Evolutionary conservation across 495 filamentous ascomycete species (phyloP).

Genomic region (Penicillium robsamsonii): DNA sequence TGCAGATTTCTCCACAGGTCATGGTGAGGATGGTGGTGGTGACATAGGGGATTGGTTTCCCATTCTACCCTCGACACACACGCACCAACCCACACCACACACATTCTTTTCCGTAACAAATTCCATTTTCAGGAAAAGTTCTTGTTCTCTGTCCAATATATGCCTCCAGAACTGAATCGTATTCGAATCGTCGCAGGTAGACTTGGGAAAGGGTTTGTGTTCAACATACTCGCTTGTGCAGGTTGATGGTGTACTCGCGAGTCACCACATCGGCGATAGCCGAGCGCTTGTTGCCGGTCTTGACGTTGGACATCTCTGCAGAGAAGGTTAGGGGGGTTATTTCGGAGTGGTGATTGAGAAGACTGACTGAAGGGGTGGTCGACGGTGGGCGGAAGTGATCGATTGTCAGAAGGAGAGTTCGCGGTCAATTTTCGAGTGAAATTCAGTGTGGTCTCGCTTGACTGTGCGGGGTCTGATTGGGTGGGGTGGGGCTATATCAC

Average conservation of each 20-base stretch:
- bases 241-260: conserved; percentile 99
- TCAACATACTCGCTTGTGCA: conserved; percentile 97
- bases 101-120: conserved; percentile 22
- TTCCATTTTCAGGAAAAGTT: conserved; percentile 25
- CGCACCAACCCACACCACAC: conserved; percentile 14
- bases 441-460: conserved; percentile 51
- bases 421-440: conserved; percentile 35
- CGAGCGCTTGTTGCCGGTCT: conserved; percentile 76
- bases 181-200: conserved; percentile 25
- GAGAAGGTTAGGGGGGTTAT: conserved; percentile 18
- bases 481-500: neutral
- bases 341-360: neutral
- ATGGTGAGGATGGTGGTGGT: conserved; percentile 10
- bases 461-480: conserved; percentile 29
- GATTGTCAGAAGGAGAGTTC: conserved; percentile 34
- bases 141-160: conserved; percentile 34
- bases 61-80: conserved; percentile 11
- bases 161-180: conserved; percentile 27
- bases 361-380: conserved; percentile 46
- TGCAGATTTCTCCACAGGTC: conserved; percentile 13
- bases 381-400: conserved; percentile 49
- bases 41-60: conserved; percentile 1
- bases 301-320: conserved; percentile 69
- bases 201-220: conserved; percentile 18
- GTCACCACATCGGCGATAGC: conserved; percentile 98